Evolutionary conservation across 2,329 filamentous ascomycete species (phyloP), one percentile per base, ranked within the genome.

Genomic region (Diaporthe batatas): DNA sequence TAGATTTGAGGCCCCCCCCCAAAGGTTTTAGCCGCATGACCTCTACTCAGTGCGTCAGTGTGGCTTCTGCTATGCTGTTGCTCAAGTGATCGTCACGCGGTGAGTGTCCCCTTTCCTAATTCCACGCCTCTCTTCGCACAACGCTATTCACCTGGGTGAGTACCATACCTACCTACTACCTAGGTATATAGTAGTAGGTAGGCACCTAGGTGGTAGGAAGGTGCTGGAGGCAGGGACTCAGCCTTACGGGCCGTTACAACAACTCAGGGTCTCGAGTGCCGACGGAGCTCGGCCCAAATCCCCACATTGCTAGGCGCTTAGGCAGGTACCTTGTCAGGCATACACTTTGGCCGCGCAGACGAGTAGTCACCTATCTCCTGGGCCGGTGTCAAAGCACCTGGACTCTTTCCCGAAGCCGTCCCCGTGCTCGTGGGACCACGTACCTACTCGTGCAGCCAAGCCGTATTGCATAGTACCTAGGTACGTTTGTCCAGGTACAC

Each of bases 191-290:
- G 11, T 59, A 29, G 12, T 25, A 59, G 21, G 21, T 42, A 25
- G n/a, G 34, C 44, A 44, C 10, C 16, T 21, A n/a, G n/a, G n/a
- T n/a, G n/a, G n/a, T n/a, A n/a, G n/a, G 6, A 10, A 14, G 44
- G 44, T 49, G 44, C 44, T 6, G 36, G 14, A 42, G 57, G 57
- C 34, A 21, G 57, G 14, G 32, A 42, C 36, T 42, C 57, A 59
- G 57, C 57, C 25, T 18, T 62, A 62, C 44, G 58, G 58, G 23
- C 34, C 23, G 59, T 64, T 64, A 14, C 23, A 57, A 29, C 36
- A 21, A 44, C 23, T 42, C 32, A 64, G n/a, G 55, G 57, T 51
- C 44, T 70, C 23, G 39, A 53, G 36, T n/a, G 14, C 23, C 23
- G 23, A 12, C 58, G 23, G 39, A 18, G 58, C 23, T 47, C 23